A percentile compares a stretch with the other conserved stretches of the same genome.
Evolutionary conservation across 148 eudicot species (phyloP).

Genomic region (Arctostaphylos glauca): DNA sequence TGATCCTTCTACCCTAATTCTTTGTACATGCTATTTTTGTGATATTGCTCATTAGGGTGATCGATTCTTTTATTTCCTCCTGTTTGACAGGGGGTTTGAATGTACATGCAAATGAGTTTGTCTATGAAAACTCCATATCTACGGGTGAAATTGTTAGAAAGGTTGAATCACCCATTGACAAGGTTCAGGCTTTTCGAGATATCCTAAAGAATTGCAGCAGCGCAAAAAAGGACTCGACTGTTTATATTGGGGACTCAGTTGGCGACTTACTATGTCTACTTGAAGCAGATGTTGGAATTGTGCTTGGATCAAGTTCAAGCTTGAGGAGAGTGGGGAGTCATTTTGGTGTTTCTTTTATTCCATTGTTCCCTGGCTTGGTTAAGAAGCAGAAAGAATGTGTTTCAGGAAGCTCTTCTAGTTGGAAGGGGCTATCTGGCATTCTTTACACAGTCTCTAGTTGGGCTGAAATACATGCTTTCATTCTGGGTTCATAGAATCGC

Average conservation of each 20-base stretch:
- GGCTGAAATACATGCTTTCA: constrained; percentile 87
- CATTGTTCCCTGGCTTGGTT: constrained; percentile 67
- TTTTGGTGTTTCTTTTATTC: constrained; percentile 80
- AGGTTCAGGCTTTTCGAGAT: constrained; percentile 56
- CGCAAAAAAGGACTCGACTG: constrained; percentile 38
- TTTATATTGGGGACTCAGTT: constrained; percentile 84
- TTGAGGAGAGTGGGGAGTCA: constrained; percentile 71
- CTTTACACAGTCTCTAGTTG: constrained; percentile 84
- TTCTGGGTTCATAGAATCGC: constrained; percentile 46
- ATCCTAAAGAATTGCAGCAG: constrained; percentile 36
- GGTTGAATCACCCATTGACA: constrained; percentile 84
- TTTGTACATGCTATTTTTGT: background rate
- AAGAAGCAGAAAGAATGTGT: constrained; percentile 54
- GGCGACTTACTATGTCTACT: constrained; percentile 95
- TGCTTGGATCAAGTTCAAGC: constrained; percentile 71
- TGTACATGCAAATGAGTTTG: constrained; percentile 85
- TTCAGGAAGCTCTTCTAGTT: constrained; percentile 37
- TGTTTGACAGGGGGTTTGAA: constrained; percentile 59
- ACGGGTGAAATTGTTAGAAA: constrained; percentile 69
- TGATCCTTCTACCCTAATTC: too few relatives aligned
- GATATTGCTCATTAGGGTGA: background rate
- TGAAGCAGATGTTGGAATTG: constrained; percentile 86
- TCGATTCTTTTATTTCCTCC: background rate
- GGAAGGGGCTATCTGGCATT: constrained; percentile 70
- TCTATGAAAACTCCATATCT: constrained; percentile 58